Percentiles rank a stretch among this genome's conserved stretches.
These are phyloP conservation scores for Phialophora expanda DNA, from an alignment of 2,329 filamentous ascomycete species.

Conservation along the genomic window DNA sequence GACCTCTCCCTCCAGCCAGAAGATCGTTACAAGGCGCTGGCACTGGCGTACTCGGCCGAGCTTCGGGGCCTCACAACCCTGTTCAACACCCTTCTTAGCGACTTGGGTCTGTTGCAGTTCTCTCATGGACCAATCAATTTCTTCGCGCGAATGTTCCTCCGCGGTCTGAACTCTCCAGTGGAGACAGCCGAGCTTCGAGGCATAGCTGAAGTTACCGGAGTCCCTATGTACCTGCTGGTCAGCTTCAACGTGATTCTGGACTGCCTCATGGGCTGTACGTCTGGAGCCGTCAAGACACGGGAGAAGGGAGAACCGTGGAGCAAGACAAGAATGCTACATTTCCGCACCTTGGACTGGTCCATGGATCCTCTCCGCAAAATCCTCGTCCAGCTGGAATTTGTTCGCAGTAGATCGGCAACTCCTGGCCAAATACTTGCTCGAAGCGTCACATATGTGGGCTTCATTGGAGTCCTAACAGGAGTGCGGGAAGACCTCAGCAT, in stretches of 20 bases:
- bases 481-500: slow-evolving; percentile 54
- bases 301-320: slow-evolving; percentile 29
- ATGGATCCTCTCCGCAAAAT: slow-evolving; percentile 59
- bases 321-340: slow-evolving; percentile 45
- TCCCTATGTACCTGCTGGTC: slow-evolving; percentile 65
- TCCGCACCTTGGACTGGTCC: slow-evolving; percentile 58
- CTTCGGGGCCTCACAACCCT: slow-evolving; percentile 54
- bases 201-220: slow-evolving; percentile 57
- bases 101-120: slow-evolving; percentile 40
- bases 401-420: slow-evolving; percentile 41
- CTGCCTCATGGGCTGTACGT: slow-evolving; percentile 69
- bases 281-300: slow-evolving; percentile 52
- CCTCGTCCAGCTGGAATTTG: slow-evolving; percentile 60
- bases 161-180: slow-evolving; percentile 58
- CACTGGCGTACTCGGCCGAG: slow-evolving; percentile 51
- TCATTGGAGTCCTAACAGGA: slow-evolving; percentile 57
- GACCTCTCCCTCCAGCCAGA: slow-evolving; percentile 61
- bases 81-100: slow-evolving; percentile 58
- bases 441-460: slow-evolving; percentile 57
- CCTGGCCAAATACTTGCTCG: slow-evolving; percentile 51
- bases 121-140: slow-evolving; percentile 42
- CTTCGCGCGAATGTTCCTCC: slow-evolving; percentile 56
- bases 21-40: slow-evolving; percentile 58
- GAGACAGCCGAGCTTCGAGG: slow-evolving; percentile 67
- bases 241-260: slow-evolving; percentile 69